Conservation (phyloP, 2,329 filamentous ascomycete genomes). For the Monilinia polystroma region DNA sequence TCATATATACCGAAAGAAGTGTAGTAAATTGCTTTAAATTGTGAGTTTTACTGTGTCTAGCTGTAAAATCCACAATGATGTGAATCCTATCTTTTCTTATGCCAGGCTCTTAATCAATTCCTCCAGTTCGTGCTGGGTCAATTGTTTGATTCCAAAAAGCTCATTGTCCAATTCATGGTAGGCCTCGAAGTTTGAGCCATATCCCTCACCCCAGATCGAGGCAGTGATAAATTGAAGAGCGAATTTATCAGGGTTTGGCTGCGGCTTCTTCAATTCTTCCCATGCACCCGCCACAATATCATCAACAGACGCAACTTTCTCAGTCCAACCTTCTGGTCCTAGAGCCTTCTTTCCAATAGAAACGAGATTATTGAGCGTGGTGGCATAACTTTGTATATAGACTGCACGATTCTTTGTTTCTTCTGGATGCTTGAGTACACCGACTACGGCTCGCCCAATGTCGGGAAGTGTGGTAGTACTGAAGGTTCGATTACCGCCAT, state of each 20-base stretch:
- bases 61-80: not conserved
- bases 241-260: constrained; percentile 26
- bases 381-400: constrained; percentile 31
- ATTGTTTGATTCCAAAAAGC: constrained; percentile 70
- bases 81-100: not conserved
- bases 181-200: constrained; percentile 35
- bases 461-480: constrained; percentile 36
- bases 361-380: constrained; percentile 26
- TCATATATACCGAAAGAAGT: too few relatives aligned
- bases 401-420: constrained; percentile 30
- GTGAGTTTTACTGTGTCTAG: too few relatives aligned
- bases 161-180: constrained; percentile 51
- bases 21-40: not conserved
- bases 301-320: constrained; percentile 23
- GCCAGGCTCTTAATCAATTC: constrained; percentile 21
- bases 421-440: constrained; percentile 41
- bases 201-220: constrained; percentile 40
- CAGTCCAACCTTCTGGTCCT: constrained; percentile 28
- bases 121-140: constrained; percentile 46
- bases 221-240: constrained; percentile 30
- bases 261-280: constrained; percentile 28
- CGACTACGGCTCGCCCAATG: constrained; percentile 41
- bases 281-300: constrained; percentile 28
- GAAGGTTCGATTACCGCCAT: constrained; percentile 48
- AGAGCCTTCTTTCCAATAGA: constrained; percentile 29